phyloP scores from a whole-genome alignment of 2,329 filamentous ascomycete genomes.

The Tolypocladium tundrense region DNA sequence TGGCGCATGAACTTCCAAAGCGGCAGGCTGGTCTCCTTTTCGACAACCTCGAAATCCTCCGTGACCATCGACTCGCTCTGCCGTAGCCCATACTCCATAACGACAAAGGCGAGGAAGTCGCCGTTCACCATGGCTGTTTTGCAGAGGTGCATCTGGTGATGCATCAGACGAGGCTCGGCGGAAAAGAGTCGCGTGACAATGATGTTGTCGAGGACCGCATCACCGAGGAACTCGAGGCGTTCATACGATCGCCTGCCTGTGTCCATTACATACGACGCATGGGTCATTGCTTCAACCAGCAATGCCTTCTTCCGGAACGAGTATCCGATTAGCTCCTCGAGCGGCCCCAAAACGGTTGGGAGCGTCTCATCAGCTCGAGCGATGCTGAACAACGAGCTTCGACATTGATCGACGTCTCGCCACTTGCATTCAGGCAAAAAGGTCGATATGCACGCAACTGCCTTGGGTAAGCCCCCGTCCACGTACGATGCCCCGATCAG shows the following conservation, averaged over 20 bases:
- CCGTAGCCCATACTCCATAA: conserved; percentile 37
- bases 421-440: conserved; percentile 55
- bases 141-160: conserved; percentile 61
- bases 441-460: conserved; percentile 50
- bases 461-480: conserved; percentile 56
- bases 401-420: conserved; percentile 32
- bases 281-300: conserved; percentile 71
- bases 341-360: conserved; percentile 29
- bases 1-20: conserved; percentile 66
- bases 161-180: conserved; percentile 27
- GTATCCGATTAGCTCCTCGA: conserved; percentile 63
- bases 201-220: conserved; percentile 72
- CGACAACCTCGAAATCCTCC: conserved; percentile 8
- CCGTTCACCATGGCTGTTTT: conserved; percentile 71
- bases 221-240: conserved; percentile 79
- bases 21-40: conserved; percentile 20
- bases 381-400: conserved; percentile 31
- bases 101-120: conserved; percentile 67
- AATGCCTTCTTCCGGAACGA: conserved; percentile 57
- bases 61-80: conserved; percentile 11
- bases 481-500: conserved; percentile 68
- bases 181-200: conserved; percentile 54
- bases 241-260: conserved; percentile 40
- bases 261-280: conserved; percentile 49
- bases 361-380: conserved; percentile 25